phyloP scores from a whole-genome alignment of 257 asterid species.

The Nicotiana benthamiana region DNA sequence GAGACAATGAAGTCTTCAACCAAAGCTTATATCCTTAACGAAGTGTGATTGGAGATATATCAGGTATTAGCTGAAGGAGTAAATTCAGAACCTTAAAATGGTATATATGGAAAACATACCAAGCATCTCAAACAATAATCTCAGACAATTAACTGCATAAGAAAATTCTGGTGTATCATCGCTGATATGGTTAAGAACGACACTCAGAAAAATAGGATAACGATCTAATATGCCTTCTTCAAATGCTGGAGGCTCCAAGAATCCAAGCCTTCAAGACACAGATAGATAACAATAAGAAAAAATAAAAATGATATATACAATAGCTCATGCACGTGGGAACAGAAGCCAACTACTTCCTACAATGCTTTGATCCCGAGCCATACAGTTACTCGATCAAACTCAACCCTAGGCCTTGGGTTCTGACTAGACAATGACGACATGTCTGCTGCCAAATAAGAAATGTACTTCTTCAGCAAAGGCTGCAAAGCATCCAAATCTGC shows the following conservation, averaged over 20 bases:
- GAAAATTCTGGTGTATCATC: constrained; percentile 90
- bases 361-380: constrained; percentile 99
- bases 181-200: constrained; percentile 87
- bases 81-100: constrained; percentile 9
- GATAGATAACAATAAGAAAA: constrained; percentile 17
- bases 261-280: constrained; percentile 71
- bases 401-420: constrained; percentile 77
- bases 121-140: constrained; percentile 87
- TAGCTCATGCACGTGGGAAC: constrained; percentile 19
- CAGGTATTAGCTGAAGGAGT: not conserved
- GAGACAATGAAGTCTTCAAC: constrained; percentile 89
- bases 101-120: constrained; percentile 42
- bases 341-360: constrained; percentile 64
- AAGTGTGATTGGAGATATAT: constrained; percentile 12
- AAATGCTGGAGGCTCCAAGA: constrained; percentile 89
- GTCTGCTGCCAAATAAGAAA: constrained; percentile 66
- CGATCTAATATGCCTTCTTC: constrained; percentile 96
- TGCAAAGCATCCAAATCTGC: constrained; percentile 83
- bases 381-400: constrained; percentile 75
- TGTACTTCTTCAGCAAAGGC: constrained; percentile 74
- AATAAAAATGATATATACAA: constrained; percentile 6
- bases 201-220: constrained; percentile 87
- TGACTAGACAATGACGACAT: constrained; percentile 28
- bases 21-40: constrained; percentile 83
- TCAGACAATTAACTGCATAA: constrained; percentile 85